Conservation (phyloP, 1,284 basidiomycete genomes). For the Ustilago trichophora region DNA sequence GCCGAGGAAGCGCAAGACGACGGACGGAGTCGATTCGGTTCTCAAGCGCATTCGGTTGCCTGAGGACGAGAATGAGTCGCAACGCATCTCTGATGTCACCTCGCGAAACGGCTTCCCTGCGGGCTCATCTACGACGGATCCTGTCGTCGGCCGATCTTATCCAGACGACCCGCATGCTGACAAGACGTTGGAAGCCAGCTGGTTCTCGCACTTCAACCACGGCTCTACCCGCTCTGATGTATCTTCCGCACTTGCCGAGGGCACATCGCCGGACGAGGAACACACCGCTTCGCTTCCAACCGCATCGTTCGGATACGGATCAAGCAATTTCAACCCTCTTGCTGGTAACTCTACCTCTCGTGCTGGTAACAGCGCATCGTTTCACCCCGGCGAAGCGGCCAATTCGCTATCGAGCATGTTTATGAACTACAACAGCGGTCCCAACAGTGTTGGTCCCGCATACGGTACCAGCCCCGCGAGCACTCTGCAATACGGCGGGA, state of each 20-base stretch:
- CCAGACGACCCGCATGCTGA: slow-evolving; percentile 2
- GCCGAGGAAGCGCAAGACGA: slow-evolving; percentile 26
- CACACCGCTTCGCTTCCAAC: slow-evolving; percentile 5
- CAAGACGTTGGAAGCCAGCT: slow-evolving; percentile 24
- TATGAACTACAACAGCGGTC: slow-evolving; percentile 23
- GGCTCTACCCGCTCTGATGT: slow-evolving; percentile 26
- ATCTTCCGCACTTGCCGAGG: slow-evolving; percentile 24
- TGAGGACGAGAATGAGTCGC: slow-evolving; percentile 8
- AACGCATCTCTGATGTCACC: not conserved
- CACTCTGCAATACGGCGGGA: not conserved
- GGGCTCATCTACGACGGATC: not conserved
- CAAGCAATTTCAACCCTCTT: slow-evolving; percentile 38
- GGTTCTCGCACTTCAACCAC: slow-evolving; percentile 36
- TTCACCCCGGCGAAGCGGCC: slow-evolving; percentile 24
- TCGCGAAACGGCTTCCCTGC: not conserved
- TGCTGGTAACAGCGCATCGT: slow-evolving; percentile 3
- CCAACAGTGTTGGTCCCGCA: not conserved
- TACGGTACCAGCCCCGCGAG: slow-evolving; percentile 2
- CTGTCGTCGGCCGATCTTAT: not conserved
- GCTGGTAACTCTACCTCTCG: slow-evolving; percentile 40
- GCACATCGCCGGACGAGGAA: slow-evolving; percentile 25
- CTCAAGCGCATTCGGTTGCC: slow-evolving; percentile 37
- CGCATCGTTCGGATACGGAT: slow-evolving; percentile 35
- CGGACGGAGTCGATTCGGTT: slow-evolving; percentile 27
- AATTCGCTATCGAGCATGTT: slow-evolving; percentile 43